Base-by-base conservation (phyloP, 257 asterid genomes). In the Fraxinus americana region DNA sequence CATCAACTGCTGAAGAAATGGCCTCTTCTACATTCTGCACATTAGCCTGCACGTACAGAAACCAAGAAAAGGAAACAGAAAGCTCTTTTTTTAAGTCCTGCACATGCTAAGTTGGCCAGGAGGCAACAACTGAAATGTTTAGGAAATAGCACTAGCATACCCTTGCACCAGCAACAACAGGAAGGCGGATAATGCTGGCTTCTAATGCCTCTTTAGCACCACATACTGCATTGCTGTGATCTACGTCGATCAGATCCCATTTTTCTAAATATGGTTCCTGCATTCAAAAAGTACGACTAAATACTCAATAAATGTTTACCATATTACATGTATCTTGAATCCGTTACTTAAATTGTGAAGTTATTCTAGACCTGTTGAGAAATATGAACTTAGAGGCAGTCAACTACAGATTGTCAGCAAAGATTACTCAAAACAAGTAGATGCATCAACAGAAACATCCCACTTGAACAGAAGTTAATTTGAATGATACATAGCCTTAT, bases 101-200 rank as follows among this genome's bases (percentile, higher is more conserved):
- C 25, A 54, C 27, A 76, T 61, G 78, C 71, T 66, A 32, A 84
- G 67, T 38, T 29, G 32, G 21, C 32, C 43, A 72, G 25, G 77
- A n/a, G 34, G n/a, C 59, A 78, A 14, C 27, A 36, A 27, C 41
- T 25, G 65, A 30, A 77, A 32, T 4, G 25, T 59, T 39, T 7
- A 29, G 34, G 71, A 11, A 68, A 67, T 78, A 75, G 67, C 7
- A 77, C 61, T 67, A 39, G 30, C 84, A 78, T 90, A 94, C 98
- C 94, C 79, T 88, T 74, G 96, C 94, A 82, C 97, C 96, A 77
- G 75, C 87, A 75, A 81, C 89, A 77, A 92, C 85, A 70, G 98
- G 98, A 75, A 92, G 91, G 73, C 91, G 89, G 70, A 88, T 71
- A 77, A 85, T 87, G 90, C 90, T 87, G 75, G 96, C 91, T 86